phyloP scores from a whole-genome alignment of 805 yeast species.

The Peterozyma toletana region DNA sequence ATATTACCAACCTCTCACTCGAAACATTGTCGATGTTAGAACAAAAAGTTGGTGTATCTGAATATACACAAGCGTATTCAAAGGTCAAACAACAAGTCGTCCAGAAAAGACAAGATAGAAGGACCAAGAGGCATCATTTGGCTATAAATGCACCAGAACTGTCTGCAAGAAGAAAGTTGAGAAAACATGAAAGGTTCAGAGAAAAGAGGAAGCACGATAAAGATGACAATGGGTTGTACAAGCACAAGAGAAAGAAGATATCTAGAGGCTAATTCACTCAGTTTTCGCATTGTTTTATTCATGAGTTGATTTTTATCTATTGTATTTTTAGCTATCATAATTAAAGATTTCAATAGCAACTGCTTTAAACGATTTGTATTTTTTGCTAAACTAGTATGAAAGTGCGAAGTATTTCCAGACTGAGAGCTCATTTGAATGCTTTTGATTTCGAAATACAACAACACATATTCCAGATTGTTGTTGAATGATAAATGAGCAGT shows the following conservation, averaged over 20 bases:
- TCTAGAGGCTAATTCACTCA: too few species aligned
- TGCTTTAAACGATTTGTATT: background rate
- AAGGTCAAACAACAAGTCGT: constrained; percentile 55
- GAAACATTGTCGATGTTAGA: constrained; percentile 70
- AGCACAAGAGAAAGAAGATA: constrained; percentile 46
- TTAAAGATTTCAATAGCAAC: background rate
- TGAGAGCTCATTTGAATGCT: too few species aligned
- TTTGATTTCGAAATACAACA: too few species aligned
- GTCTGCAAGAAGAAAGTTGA: constrained; percentile 72
- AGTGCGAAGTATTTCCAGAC: too few species aligned
- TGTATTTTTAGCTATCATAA: too few species aligned
- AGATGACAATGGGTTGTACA: constrained; percentile 73
- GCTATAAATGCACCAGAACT: constrained; percentile 74
- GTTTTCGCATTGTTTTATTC: too few species aligned
- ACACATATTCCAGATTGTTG: too few species aligned
- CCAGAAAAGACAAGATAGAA: constrained; percentile 67
- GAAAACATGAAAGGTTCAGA: constrained; percentile 66
- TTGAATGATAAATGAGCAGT: too few species aligned
- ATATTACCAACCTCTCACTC: constrained; percentile 42
- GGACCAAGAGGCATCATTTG: constrained; percentile 65
- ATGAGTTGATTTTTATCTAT: too few species aligned
- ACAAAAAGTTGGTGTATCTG: constrained; percentile 61
- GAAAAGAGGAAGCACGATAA: constrained; percentile 70
- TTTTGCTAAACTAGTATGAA: too few species aligned
- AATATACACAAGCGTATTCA: constrained; percentile 54